These are phyloP conservation scores for Craspedostauros australis DNA, from an alignment of 108 stramenopile species.

Conservation along the genomic window DNA sequence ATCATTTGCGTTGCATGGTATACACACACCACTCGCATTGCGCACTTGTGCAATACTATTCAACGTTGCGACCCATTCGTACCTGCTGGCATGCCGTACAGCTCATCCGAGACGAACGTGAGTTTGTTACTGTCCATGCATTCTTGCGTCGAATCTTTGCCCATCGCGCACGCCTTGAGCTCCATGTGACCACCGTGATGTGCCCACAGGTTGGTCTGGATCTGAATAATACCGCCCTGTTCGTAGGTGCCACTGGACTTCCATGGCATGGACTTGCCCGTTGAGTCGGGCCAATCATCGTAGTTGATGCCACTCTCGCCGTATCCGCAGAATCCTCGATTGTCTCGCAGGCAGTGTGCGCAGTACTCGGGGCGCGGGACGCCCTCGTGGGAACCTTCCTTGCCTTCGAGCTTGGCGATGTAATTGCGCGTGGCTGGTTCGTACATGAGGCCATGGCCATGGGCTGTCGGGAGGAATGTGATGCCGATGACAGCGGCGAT, in stretches of 20 bases:
- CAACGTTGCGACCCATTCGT: neutral
- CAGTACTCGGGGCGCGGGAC: conserved; percentile 11
- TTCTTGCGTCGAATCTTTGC: conserved; percentile 34
- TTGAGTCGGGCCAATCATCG: conserved; percentile 31
- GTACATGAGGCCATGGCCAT: conserved; percentile 10
- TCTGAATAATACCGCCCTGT: conserved; percentile 30
- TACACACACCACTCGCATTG: no score
- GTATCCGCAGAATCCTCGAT: conserved; percentile 17
- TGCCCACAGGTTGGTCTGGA: conserved; percentile 38
- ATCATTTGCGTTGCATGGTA: no score
- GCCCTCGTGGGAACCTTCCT: neutral
- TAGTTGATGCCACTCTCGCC: conserved; percentile 27
- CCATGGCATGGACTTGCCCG: conserved; percentile 32
- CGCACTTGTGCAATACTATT: no score
- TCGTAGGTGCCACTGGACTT: conserved; percentile 30
- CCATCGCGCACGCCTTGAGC: conserved; percentile 44
- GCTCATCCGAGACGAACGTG: conserved; percentile 41
- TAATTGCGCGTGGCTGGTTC: conserved; percentile 20
- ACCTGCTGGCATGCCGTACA: conserved; percentile 29
- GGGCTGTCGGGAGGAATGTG: no score
- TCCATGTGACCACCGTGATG: conserved; percentile 61
- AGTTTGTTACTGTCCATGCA: conserved; percentile 51
- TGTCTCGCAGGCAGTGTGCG: conserved; percentile 17
- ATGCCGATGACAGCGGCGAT: no score
- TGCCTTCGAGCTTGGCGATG: conserved; percentile 15